Evolutionary conservation across 345 rosid genomes (phyloP), one percentile per base, ranked within the genome.

Genomic region (Pelargonium nanum): DNA sequence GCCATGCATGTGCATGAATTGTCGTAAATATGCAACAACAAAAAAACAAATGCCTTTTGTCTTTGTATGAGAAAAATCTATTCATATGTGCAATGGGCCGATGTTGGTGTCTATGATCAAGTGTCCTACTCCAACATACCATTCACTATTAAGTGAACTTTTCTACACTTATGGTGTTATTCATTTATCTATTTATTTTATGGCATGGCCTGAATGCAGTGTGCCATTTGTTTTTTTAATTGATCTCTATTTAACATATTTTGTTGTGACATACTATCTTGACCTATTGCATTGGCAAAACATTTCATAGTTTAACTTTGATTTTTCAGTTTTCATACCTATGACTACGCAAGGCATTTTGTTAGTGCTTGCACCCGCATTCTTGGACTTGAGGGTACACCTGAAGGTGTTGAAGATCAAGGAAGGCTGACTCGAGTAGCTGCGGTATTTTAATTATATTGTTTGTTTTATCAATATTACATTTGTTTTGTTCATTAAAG

Each of bases 291-390:
- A 30, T 12, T 12, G 10, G 6, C 1, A 30, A 30, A 40, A 12
- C 48, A 40, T 40, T 40, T 12, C 9, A 40, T 2, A 40, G 2
- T 30, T 12, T 17, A 40, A 53, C 16, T 60, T 55, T 61, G 25
- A 2, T 48, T 57, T n/a, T 64, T n/a, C 84, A 93, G 99, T 32
- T 93, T 93, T 70, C 99, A 93, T 57, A 93, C 97, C 48, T 93
- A 93, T 73, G 99, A 93, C 78, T 93, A 93, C 70, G 99, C 97
- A 65, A 84, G 97, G 70, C 99, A 93, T 60, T 94, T 94, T 78
- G 99, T 94, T 65, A 93, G 99, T 61, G 97, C 99, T 53, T 94
- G 99, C 62, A 90, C 99, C 64, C 93, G 99, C 66, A 94, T 94
- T 66, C 96, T 94, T 80, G 99, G 97, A 67, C 84, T 88, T 57